Conservation (phyloP, 164 flowering plant genomes). For the Buxus sempervirens region DNA sequence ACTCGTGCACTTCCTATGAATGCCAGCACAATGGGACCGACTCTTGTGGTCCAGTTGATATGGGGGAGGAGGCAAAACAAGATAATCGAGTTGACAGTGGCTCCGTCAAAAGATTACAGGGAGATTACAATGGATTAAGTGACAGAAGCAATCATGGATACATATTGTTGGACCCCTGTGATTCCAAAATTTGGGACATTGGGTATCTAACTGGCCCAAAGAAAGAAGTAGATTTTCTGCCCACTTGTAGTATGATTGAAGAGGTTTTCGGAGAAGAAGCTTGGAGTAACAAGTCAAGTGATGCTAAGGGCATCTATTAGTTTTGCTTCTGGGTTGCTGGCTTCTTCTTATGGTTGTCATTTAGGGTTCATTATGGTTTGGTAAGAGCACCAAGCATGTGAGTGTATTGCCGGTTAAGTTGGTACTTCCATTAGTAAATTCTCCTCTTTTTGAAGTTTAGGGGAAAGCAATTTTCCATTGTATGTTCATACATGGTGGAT, state of each 20-base stretch:
- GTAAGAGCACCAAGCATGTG: constrained; percentile 4
- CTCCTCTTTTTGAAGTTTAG: constrained; percentile 4
- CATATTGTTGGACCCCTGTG: constrained; percentile 36
- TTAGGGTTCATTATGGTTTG: neutral
- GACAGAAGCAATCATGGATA: constrained; percentile 22
- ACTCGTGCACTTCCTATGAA: constrained; percentile 41
- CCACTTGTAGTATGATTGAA: constrained; percentile 61
- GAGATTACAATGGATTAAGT: constrained; percentile 17
- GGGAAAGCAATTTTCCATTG: constrained; percentile 20
- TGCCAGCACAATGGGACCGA: constrained; percentile 11
- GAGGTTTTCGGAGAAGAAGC: constrained; percentile 59
- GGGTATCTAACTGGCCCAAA: constrained; percentile 30
- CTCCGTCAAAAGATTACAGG: constrained; percentile 16
- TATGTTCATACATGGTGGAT: constrained; percentile 18
- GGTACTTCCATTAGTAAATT: constrained; percentile 1
- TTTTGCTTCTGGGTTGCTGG: neutral
- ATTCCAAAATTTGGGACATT: constrained; percentile 46
- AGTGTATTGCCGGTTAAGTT: neutral
- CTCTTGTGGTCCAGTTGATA: constrained; percentile 15
- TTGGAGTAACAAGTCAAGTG: constrained; percentile 27
- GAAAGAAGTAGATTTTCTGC: constrained; percentile 42
- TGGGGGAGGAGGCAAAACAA: constrained; percentile 17
- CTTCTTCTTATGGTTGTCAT: neutral
- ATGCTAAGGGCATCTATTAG: constrained; percentile 28
- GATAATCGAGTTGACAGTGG: constrained; percentile 20